A percentile compares a stretch with the other conserved stretches of the same genome.
Evolutionary conservation across 164 flowering plant species (phyloP).

Genomic region (Stephania yunnanensis): DNA sequence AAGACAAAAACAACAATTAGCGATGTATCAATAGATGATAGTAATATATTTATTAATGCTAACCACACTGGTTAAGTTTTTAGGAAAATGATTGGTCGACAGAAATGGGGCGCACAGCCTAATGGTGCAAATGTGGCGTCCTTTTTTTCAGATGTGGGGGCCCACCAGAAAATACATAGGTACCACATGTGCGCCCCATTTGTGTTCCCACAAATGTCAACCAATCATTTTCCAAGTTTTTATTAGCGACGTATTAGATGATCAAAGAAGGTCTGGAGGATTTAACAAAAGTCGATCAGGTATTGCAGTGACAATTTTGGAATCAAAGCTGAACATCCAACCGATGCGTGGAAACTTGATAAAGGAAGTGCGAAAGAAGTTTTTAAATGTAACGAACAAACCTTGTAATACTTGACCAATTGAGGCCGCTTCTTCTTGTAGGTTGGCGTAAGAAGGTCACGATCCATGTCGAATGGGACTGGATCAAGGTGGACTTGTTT

Average conservation of each 20-base stretch:
- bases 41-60: too few species aligned
- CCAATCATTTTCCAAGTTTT: too few species aligned
- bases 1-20: neutral
- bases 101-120: too few species aligned
- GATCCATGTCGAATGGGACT: slow-evolving; percentile 84
- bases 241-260: neutral
- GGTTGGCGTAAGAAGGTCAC: slow-evolving; percentile 94
- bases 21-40: too few species aligned
- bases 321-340: neutral
- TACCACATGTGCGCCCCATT: too few species aligned
- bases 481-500: slow-evolving; percentile 91
- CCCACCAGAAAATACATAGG: too few species aligned
- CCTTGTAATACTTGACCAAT: slow-evolving; percentile 84
- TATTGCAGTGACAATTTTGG: neutral
- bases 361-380: neutral
- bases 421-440: slow-evolving; percentile 99
- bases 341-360: neutral
- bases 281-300: neutral
- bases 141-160: too few species aligned
- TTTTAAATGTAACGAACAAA: slow-evolving; percentile 15
- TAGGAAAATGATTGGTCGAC: too few species aligned
- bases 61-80: too few species aligned
- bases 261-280: neutral
- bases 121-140: too few species aligned
- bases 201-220: too few species aligned